Conservation (phyloP, 2,329 filamentous ascomycete genomes). For the Myriangium duriaei region DNA sequence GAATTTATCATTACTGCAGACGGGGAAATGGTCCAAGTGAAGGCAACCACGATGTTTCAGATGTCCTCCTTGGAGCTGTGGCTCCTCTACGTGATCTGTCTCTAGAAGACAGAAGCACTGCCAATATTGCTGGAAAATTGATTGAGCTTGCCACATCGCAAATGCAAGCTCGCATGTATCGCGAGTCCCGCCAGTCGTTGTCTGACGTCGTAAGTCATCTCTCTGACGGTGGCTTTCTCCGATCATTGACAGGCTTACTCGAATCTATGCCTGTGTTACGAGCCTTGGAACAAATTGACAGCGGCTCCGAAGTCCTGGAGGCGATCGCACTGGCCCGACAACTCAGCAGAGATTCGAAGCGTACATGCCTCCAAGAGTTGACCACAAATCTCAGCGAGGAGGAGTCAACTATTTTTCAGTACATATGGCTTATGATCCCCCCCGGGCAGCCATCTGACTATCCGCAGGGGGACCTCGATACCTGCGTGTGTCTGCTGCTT, state of each 20-base stretch:
- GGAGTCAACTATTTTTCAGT: neutral
- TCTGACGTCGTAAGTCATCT: neutral
- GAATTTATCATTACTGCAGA: constrained; percentile 1
- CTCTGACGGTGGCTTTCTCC: neutral
- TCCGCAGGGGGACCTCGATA: neutral
- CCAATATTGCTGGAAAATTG: neutral
- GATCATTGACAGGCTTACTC: neutral
- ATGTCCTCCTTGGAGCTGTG: neutral
- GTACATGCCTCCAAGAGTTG: neutral
- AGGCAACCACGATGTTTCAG: too few relatives aligned
- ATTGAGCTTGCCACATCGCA: neutral
- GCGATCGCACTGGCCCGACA: neutral
- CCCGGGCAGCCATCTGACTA: neutral
- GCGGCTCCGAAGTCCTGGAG: neutral
- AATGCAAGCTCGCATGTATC: neutral
- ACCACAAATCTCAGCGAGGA: neutral
- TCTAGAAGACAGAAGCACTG: neutral
- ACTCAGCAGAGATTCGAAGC: neutral
- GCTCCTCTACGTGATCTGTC: neutral
- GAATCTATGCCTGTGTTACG: neutral
- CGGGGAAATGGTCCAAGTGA: too few relatives aligned
- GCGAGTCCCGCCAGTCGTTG: neutral
- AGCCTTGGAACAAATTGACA: neutral
- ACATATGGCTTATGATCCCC: neutral
- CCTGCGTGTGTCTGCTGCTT: neutral